Conservation (phyloP, 306 rosid species). For the Sicyos baderoa region DNA sequence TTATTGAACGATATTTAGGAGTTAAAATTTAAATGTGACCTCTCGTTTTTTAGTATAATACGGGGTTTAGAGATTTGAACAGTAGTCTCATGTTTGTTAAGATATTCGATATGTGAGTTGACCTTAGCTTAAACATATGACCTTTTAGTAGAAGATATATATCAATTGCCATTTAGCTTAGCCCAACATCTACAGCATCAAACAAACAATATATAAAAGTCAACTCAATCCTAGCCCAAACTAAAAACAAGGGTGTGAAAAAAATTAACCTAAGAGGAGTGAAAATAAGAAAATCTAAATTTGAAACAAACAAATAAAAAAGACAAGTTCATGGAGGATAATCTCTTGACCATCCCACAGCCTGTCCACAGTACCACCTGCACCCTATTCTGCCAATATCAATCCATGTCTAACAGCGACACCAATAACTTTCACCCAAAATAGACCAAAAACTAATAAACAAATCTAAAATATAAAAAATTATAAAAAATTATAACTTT, state of each 20-base stretch:
- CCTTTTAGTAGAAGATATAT: no score
- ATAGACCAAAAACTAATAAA: background rate
- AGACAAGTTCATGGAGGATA: slow-evolving; percentile 3
- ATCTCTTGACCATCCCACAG: background rate
- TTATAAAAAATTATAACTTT: no score
- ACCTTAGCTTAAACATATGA: no score
- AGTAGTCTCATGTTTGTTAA: no score
- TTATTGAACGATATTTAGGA: background rate
- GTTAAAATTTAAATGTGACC: no score
- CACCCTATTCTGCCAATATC: slow-evolving; percentile 22
- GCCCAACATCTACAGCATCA: background rate
- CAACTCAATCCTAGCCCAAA: background rate
- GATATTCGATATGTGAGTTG: no score
- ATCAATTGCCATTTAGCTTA: no score
- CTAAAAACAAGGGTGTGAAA: background rate
- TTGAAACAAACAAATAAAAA: background rate
- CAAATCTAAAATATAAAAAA: background rate
- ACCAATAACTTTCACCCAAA: background rate
- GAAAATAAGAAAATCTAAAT: background rate
- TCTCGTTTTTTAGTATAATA: no score
- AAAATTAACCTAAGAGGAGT: background rate
- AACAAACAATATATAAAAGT: background rate
- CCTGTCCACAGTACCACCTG: slow-evolving; percentile 1
- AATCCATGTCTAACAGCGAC: slow-evolving; percentile 12
- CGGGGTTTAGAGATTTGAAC: no score